Percentiles rank a stretch among this genome's conserved stretches.
Evolutionary conservation across 768 basidiomycete genomes (phyloP).

Genomic region (Boletus reticuloceps): DNA sequence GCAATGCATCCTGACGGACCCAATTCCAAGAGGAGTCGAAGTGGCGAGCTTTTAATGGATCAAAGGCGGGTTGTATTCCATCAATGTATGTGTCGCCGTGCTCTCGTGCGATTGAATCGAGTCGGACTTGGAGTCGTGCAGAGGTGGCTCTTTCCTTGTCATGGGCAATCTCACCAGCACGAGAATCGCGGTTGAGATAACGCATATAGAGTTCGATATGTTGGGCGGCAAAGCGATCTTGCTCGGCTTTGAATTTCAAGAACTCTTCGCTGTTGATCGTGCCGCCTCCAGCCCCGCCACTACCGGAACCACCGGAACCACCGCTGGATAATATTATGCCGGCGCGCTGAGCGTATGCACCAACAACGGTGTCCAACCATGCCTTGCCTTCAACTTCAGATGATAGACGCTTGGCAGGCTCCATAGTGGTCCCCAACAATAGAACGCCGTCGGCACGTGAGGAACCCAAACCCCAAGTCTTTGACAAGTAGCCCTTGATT

Average conservation of each 20-base stretch:
- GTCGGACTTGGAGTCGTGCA: constrained; percentile 70
- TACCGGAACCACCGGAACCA: constrained; percentile 57
- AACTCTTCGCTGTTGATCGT: constrained; percentile 98
- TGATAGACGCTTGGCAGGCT: constrained; percentile 89
- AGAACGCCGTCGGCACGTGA: constrained; percentile 88
- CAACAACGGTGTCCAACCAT: constrained; percentile 87
- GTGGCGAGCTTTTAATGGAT: constrained; percentile 92
- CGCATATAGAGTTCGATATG: constrained; percentile 97
- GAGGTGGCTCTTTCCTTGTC: constrained; percentile 82
- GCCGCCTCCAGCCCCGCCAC: constrained; percentile 66
- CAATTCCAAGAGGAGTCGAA: constrained; percentile 99
- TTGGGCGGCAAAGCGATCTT: constrained; percentile 87
- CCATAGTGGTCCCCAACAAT: constrained; percentile 86
- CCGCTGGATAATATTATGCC: constrained; percentile 81
- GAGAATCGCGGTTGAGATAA: constrained; percentile 90
- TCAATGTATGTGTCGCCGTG: constrained; percentile 94
- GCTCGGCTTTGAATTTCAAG: constrained; percentile 92
- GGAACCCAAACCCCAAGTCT: constrained; percentile 94
- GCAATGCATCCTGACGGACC: constrained; percentile 93
- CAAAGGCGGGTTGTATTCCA: constrained; percentile 93
- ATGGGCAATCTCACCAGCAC: constrained; percentile 86
- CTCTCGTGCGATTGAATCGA: constrained; percentile 87
- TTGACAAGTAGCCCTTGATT: constrained; percentile 85
- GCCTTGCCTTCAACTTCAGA: constrained; percentile 91
- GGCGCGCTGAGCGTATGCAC: constrained; percentile 82